Percentiles rank a stretch among this genome's conserved stretches.
phyloP scores from a whole-genome alignment of 495 filamentous ascomycete species.

The Trichoderma parareesei region DNA sequence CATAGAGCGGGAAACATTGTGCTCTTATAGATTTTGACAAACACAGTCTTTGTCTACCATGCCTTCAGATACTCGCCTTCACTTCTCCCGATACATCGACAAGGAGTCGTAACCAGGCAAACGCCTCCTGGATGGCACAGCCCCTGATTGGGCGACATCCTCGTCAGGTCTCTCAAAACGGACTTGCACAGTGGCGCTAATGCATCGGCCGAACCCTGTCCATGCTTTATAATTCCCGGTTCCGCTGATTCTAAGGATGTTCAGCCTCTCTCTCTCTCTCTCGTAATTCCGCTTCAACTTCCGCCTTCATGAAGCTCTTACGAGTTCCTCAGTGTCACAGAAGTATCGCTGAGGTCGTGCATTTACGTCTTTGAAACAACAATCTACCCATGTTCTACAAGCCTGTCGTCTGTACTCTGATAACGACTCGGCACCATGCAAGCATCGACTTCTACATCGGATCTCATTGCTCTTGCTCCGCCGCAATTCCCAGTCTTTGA shows the following conservation, averaged over 20 bases:
- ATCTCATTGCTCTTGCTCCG: neutral
- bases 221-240: neutral
- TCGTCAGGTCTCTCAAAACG: neutral
- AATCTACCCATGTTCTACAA: neutral
- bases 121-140: neutral
- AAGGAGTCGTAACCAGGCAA: neutral
- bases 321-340: neutral
- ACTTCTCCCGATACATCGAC: neutral
- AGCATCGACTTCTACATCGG: neutral
- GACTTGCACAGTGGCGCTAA: neutral
- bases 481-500: neutral
- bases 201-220: constrained; percentile 7
- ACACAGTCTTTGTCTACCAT: too few relatives aligned
- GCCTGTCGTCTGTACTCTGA: neutral
- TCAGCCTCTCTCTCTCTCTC: neutral
- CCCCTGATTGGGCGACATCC: neutral
- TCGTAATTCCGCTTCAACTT: neutral
- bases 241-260: neutral
- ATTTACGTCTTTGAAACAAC: neutral
- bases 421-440: neutral
- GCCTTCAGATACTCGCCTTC: neutral
- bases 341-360: neutral
- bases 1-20: neutral
- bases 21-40: neutral
- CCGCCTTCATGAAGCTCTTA: neutral